phyloP scores from a whole-genome alignment of 177 flowering plant species.

The Vitis hybrid region DNA sequence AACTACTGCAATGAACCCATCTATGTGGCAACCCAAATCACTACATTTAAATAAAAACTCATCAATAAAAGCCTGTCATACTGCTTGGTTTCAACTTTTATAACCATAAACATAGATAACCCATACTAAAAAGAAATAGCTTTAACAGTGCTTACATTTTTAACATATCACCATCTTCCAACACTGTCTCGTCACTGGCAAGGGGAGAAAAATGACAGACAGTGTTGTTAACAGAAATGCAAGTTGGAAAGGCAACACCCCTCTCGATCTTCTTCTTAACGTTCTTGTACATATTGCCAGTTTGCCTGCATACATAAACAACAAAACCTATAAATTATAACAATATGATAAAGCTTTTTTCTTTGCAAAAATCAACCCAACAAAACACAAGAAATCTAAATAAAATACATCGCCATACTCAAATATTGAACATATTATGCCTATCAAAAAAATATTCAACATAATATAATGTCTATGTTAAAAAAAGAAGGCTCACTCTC shows the following conservation, averaged over 20 bases:
- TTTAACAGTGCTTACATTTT: slow-evolving; percentile 63
- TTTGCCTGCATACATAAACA: slow-evolving; percentile 48
- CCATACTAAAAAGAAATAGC: background rate
- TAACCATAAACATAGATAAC: background rate
- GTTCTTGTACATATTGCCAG: slow-evolving; percentile 86
- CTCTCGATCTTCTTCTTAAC: slow-evolving; percentile 93
- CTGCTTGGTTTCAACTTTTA: background rate
- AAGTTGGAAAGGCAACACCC: slow-evolving; percentile 94
- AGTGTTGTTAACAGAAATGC: slow-evolving; percentile 86
- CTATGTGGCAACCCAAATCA: slow-evolving; percentile 95
- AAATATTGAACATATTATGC: no score
- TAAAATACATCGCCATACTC: background rate
- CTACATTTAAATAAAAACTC: slow-evolving; percentile 34
- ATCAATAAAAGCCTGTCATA: background rate
- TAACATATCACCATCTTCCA: slow-evolving; percentile 79
- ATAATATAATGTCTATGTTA: no score
- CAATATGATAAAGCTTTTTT: background rate
- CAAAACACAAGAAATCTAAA: background rate
- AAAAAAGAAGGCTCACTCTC: slow-evolving; percentile 54
- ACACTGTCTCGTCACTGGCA: slow-evolving; percentile 71
- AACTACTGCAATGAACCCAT: slow-evolving; percentile 90
- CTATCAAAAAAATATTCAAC: no score
- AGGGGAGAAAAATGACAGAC: slow-evolving; percentile 92
- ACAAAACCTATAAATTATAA: background rate
- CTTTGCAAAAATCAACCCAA: background rate